A percentile compares a stretch with the other conserved stretches of the same genome.
phyloP scores from a whole-genome alignment of 169 alveolate species.

The Theileria sp. region DNA sequence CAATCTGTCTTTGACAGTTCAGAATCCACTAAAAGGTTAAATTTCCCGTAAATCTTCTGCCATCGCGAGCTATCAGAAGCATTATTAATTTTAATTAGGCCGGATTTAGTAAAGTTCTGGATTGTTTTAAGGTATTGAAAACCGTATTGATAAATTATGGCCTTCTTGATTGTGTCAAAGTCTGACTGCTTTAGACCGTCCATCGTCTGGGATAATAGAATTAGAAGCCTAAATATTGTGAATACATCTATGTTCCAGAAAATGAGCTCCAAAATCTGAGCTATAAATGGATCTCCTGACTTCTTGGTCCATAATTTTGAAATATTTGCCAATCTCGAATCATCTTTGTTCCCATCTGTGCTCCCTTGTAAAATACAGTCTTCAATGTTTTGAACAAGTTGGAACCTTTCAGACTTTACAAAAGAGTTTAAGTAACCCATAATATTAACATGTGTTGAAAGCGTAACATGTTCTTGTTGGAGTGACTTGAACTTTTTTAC shows the following conservation, averaged over 20 bases:
- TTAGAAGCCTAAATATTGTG: slow-evolving; percentile 62
- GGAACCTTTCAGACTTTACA: slow-evolving; percentile 71
- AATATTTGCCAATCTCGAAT: slow-evolving; percentile 33
- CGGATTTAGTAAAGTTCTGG: slow-evolving; percentile 39
- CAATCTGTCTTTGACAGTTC: slow-evolving; percentile 59
- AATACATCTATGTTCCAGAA: slow-evolving; percentile 54
- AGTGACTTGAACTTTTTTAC: slow-evolving; percentile 80
- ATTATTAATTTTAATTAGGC: slow-evolving; percentile 37
- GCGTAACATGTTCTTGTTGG: slow-evolving; percentile 85
- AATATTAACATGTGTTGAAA: slow-evolving; percentile 83
- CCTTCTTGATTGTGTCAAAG: slow-evolving; percentile 66
- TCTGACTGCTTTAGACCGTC: slow-evolving; percentile 62
- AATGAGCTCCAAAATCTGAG: slow-evolving; percentile 60
- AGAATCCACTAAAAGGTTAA: slow-evolving; percentile 66
- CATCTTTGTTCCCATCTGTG: slow-evolving; percentile 40
- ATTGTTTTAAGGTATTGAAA: slow-evolving; percentile 52
- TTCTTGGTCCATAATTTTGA: slow-evolving; percentile 52
- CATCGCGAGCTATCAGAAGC: slow-evolving; percentile 48
- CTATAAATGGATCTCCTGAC: slow-evolving; percentile 43
- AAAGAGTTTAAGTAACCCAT: slow-evolving; percentile 78
- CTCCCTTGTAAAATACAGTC: slow-evolving; percentile 73
- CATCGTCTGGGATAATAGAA: slow-evolving; percentile 61
- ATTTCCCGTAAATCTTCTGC: slow-evolving; percentile 62
- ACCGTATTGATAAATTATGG: slow-evolving; percentile 72
- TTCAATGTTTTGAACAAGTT: slow-evolving; percentile 76